phyloP scores from a whole-genome alignment of 2,329 filamentous ascomycete genomes.

The Aspergillus sp. region DNA sequence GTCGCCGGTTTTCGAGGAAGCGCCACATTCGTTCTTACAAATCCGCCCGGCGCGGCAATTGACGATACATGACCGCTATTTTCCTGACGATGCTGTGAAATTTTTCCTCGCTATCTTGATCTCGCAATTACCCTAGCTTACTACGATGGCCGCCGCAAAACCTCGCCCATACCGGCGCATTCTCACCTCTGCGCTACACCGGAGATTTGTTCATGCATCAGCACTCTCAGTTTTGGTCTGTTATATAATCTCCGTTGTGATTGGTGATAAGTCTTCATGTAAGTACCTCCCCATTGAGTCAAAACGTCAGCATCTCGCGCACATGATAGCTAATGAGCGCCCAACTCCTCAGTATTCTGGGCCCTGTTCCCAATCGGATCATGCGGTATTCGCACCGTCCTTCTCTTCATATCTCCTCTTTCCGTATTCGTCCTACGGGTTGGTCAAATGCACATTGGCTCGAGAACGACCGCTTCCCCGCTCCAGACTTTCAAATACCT shows the following conservation, averaged over 20 bases:
- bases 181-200: constrained; percentile 82
- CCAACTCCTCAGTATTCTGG: constrained; percentile 65
- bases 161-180: constrained; percentile 75
- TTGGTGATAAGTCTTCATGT: constrained; percentile 71
- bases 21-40: background rate
- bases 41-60: background rate
- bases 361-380: constrained; percentile 79
- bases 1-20: constrained; percentile 9
- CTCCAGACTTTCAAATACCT: constrained; percentile 63
- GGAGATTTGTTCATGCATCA: constrained; percentile 78
- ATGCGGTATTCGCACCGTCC: constrained; percentile 69
- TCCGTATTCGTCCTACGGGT: constrained; percentile 82
- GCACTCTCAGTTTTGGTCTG: constrained; percentile 68
- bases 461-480: constrained; percentile 68
- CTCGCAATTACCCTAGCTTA: constrained; percentile 23
- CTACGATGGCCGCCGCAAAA: constrained; percentile 38
- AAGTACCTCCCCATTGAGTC: constrained; percentile 35
- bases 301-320: background rate
- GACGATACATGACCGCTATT: background rate
- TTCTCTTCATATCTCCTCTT: constrained; percentile 75
- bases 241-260: constrained; percentile 68
- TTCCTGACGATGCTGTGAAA: constrained; percentile 25
- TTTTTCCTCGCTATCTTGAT: constrained; percentile 15
- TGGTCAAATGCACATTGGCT: constrained; percentile 74
- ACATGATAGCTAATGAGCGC: constrained; percentile 6